phyloP scores from a whole-genome alignment of 2,329 filamentous ascomycete genomes.

The Colletotrichum cereale region DNA sequence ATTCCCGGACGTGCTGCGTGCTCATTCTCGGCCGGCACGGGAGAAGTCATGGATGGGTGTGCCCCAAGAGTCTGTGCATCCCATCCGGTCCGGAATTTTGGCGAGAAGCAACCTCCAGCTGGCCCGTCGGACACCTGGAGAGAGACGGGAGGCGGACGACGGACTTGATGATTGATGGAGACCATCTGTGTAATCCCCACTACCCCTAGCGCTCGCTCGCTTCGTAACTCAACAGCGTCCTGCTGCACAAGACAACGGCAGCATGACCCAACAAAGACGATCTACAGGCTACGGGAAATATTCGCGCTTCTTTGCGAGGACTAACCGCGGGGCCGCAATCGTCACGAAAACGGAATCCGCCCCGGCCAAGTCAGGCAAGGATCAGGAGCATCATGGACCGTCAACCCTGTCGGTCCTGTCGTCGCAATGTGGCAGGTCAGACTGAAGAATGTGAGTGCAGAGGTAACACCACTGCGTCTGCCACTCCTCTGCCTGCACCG shows the following conservation, averaged over 20 bases:
- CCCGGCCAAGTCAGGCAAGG: slow-evolving; percentile 39
- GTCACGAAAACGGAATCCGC: slow-evolving; percentile 38
- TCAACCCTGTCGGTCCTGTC: slow-evolving; percentile 39
- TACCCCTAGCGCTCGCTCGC: slow-evolving; percentile 28
- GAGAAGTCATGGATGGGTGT: slow-evolving; percentile 6
- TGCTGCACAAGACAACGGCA: slow-evolving; percentile 19
- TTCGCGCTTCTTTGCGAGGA: slow-evolving; percentile 34
- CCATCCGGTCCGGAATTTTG: slow-evolving; percentile 29
- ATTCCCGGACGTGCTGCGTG: neutral
- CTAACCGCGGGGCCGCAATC: slow-evolving; percentile 36
- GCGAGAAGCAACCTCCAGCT: slow-evolving; percentile 12
- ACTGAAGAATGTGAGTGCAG: slow-evolving; percentile 39
- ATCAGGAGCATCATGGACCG: slow-evolving; percentile 37
- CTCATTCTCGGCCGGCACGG: slow-evolving; percentile 30
- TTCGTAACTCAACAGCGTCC: slow-evolving; percentile 18
- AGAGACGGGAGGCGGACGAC: slow-evolving; percentile 25
- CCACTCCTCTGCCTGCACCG: slow-evolving; percentile 23
- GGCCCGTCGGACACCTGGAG: slow-evolving; percentile 30
- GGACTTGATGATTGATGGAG: slow-evolving; percentile 38
- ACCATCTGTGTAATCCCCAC: slow-evolving; percentile 33
- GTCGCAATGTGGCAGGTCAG: slow-evolving; percentile 41
- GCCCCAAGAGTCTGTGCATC: slow-evolving; percentile 24
- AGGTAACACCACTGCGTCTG: slow-evolving; percentile 32
- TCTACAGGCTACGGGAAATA: slow-evolving; percentile 40
- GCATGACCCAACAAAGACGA: slow-evolving; percentile 30